Evolutionary conservation across 768 basidiomycete genomes (phyloP), one percentile per base, ranked within the genome.

Genomic region (Termitomyces sp.): DNA sequence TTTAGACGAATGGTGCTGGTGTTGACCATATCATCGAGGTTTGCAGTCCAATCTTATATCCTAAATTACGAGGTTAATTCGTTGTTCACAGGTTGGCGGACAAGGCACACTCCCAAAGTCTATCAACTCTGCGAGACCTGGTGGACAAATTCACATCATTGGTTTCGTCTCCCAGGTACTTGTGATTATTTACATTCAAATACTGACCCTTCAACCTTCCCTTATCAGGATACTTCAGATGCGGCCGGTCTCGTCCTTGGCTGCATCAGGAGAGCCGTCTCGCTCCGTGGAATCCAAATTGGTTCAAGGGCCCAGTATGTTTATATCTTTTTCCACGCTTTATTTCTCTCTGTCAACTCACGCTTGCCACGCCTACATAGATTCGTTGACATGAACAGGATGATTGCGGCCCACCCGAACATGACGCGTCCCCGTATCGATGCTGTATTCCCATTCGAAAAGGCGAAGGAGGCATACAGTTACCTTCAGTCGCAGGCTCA

Each of bases 281-380:
- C 62, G 21, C 58, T 85, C 37, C 78, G 81, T 5, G 84, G 85
- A 4, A 75, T 86, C 27, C 72, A 79, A 34, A 73, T 85, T 2
- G 85, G 84, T 32, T 81, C 81, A 11, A 75, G 83, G n/a, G 70
- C 76, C n/a, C 82, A 84, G 81, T 83, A 63, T 44, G 81, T 70
- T 32, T 23, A 23, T 2, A n/a, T 41, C 17, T 10, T 52, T n/a
- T 7, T 48, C 19, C 2, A 11, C 23, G 0, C 17, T 25, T 45
- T 5, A 1, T n/a, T 12, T 3, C 5, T 25, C 25, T 12, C n/a
- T 7, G 16, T 29, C 19, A 17, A 25, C 37, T 5, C 4, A 27
- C 14, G 41, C 9, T 46, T 6, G 11, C 4, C 4, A 27, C 14
- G 41, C 9, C 49, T 6, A 17, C 25, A 40, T 54, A 83, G 79